A percentile compares a stretch with the other conserved stretches of the same genome.
Evolutionary conservation across 345 rosid genomes (phyloP).

Genomic region (Carallia pectinifolia): DNA sequence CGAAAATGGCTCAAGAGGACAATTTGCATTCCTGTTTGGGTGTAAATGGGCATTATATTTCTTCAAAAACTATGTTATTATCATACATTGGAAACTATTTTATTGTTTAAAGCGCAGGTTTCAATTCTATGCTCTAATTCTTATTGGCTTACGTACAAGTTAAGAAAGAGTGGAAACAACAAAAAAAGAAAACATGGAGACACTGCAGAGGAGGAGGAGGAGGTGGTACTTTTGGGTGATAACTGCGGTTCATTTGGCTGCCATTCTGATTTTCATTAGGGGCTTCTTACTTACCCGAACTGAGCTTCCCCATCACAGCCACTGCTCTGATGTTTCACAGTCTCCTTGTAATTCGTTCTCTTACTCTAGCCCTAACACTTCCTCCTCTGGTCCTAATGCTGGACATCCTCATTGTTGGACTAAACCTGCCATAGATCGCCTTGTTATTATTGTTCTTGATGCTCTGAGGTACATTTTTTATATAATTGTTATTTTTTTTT

Average conservation of each 20-base stretch:
- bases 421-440: constrained; percentile 62
- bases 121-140: too few species aligned
- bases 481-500: neutral
- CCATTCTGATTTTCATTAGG: constrained; percentile 62
- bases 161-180: too few species aligned
- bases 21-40: too few species aligned
- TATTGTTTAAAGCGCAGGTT: too few species aligned
- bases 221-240: constrained; percentile 24
- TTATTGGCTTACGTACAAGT: too few species aligned
- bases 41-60: too few species aligned
- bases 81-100: too few species aligned
- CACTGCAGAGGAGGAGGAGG: neutral
- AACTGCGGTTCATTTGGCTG: constrained; percentile 49
- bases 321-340: constrained; percentile 57
- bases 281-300: constrained; percentile 94
- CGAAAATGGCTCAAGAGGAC: too few species aligned
- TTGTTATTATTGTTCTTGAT: constrained; percentile 73
- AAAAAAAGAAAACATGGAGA: too few species aligned
- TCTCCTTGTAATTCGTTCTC: constrained; percentile 55
- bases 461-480: constrained; percentile 55
- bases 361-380: neutral
- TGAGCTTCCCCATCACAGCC: constrained; percentile 73
- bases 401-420: constrained; percentile 55
- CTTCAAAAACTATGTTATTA: too few species aligned
- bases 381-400: constrained; percentile 3